A percentile compares a stretch with the other conserved stretches of the same genome.
phyloP scores from a whole-genome alignment of 2,329 filamentous ascomycete species.

The Tolypocladium capitatum region DNA sequence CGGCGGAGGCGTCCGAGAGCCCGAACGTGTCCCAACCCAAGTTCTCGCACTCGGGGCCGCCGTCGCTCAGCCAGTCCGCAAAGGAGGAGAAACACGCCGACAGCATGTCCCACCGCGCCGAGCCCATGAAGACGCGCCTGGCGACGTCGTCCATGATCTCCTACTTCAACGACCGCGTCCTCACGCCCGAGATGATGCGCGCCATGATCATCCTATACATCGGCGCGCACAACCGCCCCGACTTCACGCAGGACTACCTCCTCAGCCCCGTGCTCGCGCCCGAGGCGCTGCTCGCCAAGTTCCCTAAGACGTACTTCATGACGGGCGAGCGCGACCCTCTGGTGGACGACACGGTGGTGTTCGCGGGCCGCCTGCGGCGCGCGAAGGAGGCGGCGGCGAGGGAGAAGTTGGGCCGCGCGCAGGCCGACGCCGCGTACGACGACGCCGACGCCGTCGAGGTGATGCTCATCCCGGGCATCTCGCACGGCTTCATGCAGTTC shows the following conservation, averaged over 20 bases:
- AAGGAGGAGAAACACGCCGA: conserved; percentile 7
- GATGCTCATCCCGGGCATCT: conserved; percentile 73
- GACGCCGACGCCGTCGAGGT: conserved; percentile 48
- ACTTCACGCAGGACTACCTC: conserved; percentile 83
- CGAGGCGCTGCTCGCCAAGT: conserved; percentile 67
- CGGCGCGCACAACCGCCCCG: conserved; percentile 81
- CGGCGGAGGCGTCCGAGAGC: conserved; percentile 10
- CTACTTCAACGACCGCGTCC: conserved; percentile 89
- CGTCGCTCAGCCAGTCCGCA: conserved; percentile 10
- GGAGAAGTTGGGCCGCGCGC: conserved; percentile 5
- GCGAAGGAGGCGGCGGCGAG: conserved; percentile 47
- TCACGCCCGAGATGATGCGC: conserved; percentile 96
- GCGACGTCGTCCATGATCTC: conserved; percentile 96
- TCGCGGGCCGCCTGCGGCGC: conserved; percentile 75
- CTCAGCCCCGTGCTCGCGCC: conserved; percentile 84
- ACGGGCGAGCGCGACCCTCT: conserved; percentile 91
- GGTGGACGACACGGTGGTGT: conserved; percentile 94
- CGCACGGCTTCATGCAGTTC: conserved; percentile 90
- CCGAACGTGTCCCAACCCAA: conserved; percentile 27
- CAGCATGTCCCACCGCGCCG: conserved; percentile 35
- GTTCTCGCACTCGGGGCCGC: conserved; percentile 35
- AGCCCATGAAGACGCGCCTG: conserved; percentile 65
- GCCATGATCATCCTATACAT: conserved; percentile 98
- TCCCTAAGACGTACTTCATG: conserved; percentile 87
- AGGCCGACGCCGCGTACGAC: conserved; percentile 16